A percentile compares a stretch with the other conserved stretches of the same genome.
phyloP scores from a whole-genome alignment of 2,329 filamentous ascomycete genomes.

The Aureobasidium sp. region DNA sequence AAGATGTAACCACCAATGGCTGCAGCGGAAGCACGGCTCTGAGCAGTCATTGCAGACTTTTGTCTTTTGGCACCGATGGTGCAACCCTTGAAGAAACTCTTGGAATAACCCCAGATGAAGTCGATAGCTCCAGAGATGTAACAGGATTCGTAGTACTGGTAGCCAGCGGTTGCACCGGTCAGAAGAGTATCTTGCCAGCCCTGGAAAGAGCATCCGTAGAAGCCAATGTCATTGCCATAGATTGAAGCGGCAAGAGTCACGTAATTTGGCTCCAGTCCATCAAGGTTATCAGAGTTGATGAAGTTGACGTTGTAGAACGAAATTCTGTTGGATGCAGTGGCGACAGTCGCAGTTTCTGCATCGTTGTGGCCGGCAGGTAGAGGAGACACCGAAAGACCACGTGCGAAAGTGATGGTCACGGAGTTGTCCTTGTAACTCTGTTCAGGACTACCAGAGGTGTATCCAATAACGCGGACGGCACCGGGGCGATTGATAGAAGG shows the following conservation, averaged over 20 bases:
- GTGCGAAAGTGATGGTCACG: conserved; percentile 27
- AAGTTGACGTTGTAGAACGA: conserved; percentile 27
- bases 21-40: conserved; percentile 28
- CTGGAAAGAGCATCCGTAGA: conserved; percentile 23
- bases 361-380: conserved; percentile 34
- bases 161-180: conserved; percentile 22
- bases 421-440: conserved; percentile 28
- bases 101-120: conserved; percentile 36
- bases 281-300: conserved; percentile 24
- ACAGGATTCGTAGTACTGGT: conserved; percentile 32
- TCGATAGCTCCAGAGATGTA: conserved; percentile 35
- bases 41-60: conserved; percentile 28
- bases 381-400: conserved; percentile 27
- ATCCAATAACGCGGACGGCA: conserved; percentile 29
- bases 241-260: conserved; percentile 26
- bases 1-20: conserved; percentile 30
- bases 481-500: conserved; percentile 32
- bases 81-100: conserved; percentile 35
- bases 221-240: conserved; percentile 25
- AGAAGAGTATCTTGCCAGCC: conserved; percentile 26
- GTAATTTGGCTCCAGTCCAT: conserved; percentile 22
- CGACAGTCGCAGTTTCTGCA: conserved; percentile 34
- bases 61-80: conserved; percentile 28
- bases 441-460: conserved; percentile 26
- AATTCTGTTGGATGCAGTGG: conserved; percentile 33